Evolutionary conservation across 2,329 filamentous ascomycete genomes (phyloP).

Genomic region (Fusarium sp.): DNA sequence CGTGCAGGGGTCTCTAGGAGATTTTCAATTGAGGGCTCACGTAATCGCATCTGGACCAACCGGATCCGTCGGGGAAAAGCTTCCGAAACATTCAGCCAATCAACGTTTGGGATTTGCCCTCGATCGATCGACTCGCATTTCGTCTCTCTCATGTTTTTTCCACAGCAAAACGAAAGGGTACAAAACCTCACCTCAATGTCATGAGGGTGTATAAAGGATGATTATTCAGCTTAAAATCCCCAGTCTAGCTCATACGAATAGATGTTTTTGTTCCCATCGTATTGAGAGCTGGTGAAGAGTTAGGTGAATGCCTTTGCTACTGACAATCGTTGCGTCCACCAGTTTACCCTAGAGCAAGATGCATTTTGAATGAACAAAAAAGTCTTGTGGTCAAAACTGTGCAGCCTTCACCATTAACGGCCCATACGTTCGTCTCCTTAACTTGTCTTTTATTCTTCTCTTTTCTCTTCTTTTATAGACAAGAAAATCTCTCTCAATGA

Average conservation of each 20-base stretch:
- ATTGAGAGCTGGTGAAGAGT: rapidly evolving
- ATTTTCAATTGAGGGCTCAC: not conserved
- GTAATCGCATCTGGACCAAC: not conserved
- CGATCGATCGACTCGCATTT: not conserved
- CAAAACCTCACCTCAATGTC: rapidly evolving
- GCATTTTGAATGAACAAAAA: too few relatives aligned
- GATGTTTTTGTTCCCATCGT: not conserved
- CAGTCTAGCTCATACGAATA: rapidly evolving
- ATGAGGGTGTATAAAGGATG: too few relatives aligned
- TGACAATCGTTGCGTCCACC: not conserved
- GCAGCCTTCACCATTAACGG: not conserved
- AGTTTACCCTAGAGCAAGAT: not conserved
- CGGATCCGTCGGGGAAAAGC: not conserved
- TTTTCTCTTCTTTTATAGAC: too few relatives aligned
- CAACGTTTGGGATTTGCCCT: not conserved
- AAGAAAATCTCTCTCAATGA: too few relatives aligned
- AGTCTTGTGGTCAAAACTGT: not conserved
- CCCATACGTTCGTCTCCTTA: not conserved
- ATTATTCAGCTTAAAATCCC: rapidly evolving
- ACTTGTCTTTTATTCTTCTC: too few relatives aligned
- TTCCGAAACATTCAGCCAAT: not conserved
- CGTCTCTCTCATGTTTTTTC: not conserved
- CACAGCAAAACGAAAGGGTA: rapidly evolving
- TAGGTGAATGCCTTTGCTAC: rapidly evolving
- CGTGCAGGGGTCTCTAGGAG: not conserved